Evolutionary conservation across 148 eudicot genomes (phyloP), one percentile per base, ranked within the genome.

Genomic region (Cornus kousa): DNA sequence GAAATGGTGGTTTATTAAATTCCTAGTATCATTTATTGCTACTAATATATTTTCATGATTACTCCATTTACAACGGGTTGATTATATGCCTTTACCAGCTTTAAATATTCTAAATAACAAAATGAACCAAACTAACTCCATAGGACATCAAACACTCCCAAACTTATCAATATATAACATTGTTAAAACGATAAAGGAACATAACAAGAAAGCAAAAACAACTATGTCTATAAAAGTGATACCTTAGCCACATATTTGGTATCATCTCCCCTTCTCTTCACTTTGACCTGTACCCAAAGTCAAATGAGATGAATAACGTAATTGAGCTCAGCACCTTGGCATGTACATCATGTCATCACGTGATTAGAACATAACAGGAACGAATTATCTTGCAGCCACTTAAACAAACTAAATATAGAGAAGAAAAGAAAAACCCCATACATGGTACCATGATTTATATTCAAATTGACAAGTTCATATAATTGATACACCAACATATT

Each of bases 171-270:
- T 28, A 28, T 28, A 28, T 39, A 67, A 4, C 57, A 16, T 40
- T 12, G 65, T 8, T 46, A 73, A 24, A 16, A 79, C 77, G 50
- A 9, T 8, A 73, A 73, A 70, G 16, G 7, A 68, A 16, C 28
- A 57, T 16, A 17, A 64, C 19, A 20, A 79, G 46, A 73, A 78
- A 48, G n/a, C 59, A 78, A 17, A 66, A 70, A 43, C 46, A 22
- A 20, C 57, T 72, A 20, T 35, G 67, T 76, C 12, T 72, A 57
- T 60, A 66, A 24, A 68, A 80, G 48, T 53, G 74, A 77, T 91
- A 95, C 99, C 99, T 93, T 93, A n/a, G 97, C 99, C 84, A 93
- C 95, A 84, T 93, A 95, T 81, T 95, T 95, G 71, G 94, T 92
- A 77, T 95, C 99, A 86, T 93, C 97, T 77, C 99, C 99, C 80